Base-by-base conservation (phyloP, 1,139 yeast species). In the Kodamaea plutei region DNA sequence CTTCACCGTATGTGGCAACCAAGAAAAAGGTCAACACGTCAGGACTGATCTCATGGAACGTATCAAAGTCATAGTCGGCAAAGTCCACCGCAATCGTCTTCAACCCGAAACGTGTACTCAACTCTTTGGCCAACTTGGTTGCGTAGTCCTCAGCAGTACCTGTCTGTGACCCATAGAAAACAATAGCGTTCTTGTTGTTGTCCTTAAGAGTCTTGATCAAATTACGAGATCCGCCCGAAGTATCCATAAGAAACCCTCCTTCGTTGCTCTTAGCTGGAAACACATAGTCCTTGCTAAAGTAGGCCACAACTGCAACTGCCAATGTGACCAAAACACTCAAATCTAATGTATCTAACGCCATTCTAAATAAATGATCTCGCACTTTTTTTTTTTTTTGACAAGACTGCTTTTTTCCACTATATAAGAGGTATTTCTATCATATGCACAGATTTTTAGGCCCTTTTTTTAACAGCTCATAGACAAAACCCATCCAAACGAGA, bases 111-210 rank as follows among this genome's bases (percentile, higher is more conserved):
- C 83, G 74, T 16, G 95, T 70, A 44, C 80, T 76, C 47, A 91
- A 77, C 56, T 91, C 98, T 56, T 88, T 88, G 29, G 95, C 77
- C 46, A 88, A 78, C 55, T 93, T 84, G 45, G 84, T 75, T 13
- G 96, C 95, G 49, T 88, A 91, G 55, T 91, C 98, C 61, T 91
- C 98, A 29, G 98, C 95, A n/a, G 99, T 91, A 44, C 99, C 99
- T 8, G 99, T 93, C 61, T 91, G 99, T 5, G 98, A 89, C 5
- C 96, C 97, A 54, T 73, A 93, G 43, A 91, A 74, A n/a, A 91
- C 79, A 24, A 84, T 66, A 29, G 84, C 81, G 46, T 84, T 81
- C 59, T 91, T 89, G 40, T 74, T 69, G 48, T 80, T 79, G 28
- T 67, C 64, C 34, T 67, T 64, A 45, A 88, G 62, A 10, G 76